phyloP scores from a whole-genome alignment of 305 asterid species.

The Caryopteris hybrid region DNA sequence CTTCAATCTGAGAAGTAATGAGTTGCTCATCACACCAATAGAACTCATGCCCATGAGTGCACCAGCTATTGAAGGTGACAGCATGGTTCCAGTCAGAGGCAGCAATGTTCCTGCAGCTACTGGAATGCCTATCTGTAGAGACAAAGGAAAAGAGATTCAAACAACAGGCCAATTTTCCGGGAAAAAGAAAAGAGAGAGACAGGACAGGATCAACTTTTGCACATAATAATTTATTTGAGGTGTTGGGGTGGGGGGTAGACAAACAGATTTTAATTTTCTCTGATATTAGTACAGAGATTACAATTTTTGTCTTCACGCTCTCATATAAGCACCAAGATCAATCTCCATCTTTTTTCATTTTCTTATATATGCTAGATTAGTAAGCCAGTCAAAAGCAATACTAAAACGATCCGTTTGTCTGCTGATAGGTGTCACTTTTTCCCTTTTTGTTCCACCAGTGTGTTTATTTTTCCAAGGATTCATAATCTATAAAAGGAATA shows the following conservation, averaged over 20 bases:
- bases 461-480: neutral
- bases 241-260: neutral
- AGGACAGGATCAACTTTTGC: neutral
- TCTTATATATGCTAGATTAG: too few species aligned
- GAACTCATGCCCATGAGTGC: conserved; percentile 99
- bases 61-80: conserved; percentile 96
- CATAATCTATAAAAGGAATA: neutral
- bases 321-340: neutral
- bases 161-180: too few species aligned
- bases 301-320: neutral
- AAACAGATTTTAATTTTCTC: neutral
- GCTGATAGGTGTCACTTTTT: neutral
- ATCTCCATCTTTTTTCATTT: too few species aligned
- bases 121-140: conserved; percentile 83
- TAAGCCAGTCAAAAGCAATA: too few species aligned
- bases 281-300: neutral
- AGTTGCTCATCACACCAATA: conserved; percentile 90
- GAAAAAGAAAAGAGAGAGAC: neutral
- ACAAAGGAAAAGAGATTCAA: neutral
- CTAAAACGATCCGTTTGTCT: too few species aligned
- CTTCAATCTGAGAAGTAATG: conserved; percentile 72
- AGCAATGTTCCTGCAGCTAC: conserved; percentile 91
- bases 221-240: neutral
- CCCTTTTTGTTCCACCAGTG: neutral
- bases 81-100: conserved; percentile 85